Base-by-base conservation (phyloP, 1,284 basidiomycete genomes). In the Inonotus obliquus region DNA sequence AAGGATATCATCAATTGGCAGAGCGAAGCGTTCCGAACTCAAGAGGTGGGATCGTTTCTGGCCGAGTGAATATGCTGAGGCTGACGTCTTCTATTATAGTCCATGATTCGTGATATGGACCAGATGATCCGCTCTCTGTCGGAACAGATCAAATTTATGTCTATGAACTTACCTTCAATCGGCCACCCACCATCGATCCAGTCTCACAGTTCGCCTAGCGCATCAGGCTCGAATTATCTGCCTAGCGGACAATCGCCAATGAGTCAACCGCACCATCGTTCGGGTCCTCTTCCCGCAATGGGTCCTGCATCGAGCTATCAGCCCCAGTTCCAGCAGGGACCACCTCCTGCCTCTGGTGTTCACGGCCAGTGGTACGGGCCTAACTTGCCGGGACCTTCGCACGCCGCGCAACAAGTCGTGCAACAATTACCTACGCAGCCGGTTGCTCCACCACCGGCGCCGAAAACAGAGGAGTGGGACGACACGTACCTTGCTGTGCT, bases 131-230 rank as follows among this genome's bases (percentile, higher is more conserved):
- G 88, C 53, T 67, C 81, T 32, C 75, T 92, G 60, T 81, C 87
- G 23, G 91, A 92, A 54, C 90, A 92, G 70, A 82, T 92, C 68
- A 91, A 91, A 70, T 89, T 84, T 74, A 73, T 91, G 64, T 84
- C 77, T 65, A 75, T 87, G 74, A 88, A 85, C 65, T 70, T 80
- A 37, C 76, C 78, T 11, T 73, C 79, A 19, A 65, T 72, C 13
- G 72, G 73, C 53, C 69, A 75, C 62, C 21, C 64, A 4, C 68
- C 69, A 63, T 60, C 63, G 13, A 49, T 68, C 13, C 70, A 63
- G 67, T 29, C 59, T 49, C 69, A 68, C 54, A 49, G 44, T 21
- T 60, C 65, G 23, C 54, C 61, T 38, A 59, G 59, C 70, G 57
- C 76, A 74, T 63, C 75, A 67, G 59, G 60, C 70, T 56, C 2